phyloP scores from a whole-genome alignment of 2,329 filamentous ascomycete genomes.

The Rutstroemia sp. region DNA sequence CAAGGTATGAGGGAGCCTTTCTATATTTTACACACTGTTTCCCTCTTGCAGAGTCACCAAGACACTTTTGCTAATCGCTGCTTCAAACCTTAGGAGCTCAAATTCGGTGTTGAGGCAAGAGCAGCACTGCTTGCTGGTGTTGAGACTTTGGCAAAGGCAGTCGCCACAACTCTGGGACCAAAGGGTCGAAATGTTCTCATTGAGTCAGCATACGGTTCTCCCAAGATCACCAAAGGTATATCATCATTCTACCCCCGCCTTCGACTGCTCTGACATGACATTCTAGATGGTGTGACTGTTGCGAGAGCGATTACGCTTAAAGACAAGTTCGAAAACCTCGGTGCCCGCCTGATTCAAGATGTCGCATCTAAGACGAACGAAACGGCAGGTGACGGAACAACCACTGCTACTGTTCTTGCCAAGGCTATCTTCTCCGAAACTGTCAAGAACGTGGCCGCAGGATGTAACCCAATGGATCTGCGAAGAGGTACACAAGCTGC shows the following conservation, averaged over 20 bases:
- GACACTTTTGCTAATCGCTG: not conserved
- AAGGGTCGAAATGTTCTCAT: slow-evolving; percentile 99
- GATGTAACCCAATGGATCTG: slow-evolving; percentile 99
- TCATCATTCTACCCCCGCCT: slow-evolving; percentile 8
- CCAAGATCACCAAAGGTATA: slow-evolving; percentile 98
- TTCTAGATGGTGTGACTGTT: slow-evolving; percentile 75
- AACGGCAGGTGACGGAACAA: slow-evolving; percentile 96
- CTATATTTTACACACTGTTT: not conserved
- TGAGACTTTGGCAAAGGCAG: slow-evolving; percentile 92
- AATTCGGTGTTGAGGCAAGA: slow-evolving; percentile 93
- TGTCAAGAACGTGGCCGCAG: slow-evolving; percentile 98
- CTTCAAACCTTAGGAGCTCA: slow-evolving; percentile 68
- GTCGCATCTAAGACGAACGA: slow-evolving; percentile 99
- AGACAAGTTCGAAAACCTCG: slow-evolving; percentile 99
- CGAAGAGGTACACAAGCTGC: slow-evolving; percentile 94
- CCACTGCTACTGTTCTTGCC: slow-evolving; percentile 92
- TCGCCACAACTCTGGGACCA: slow-evolving; percentile 90
- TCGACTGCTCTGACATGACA: not conserved
- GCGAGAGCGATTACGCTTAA: slow-evolving; percentile 85
- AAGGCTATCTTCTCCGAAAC: slow-evolving; percentile 99
- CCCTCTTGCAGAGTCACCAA: not conserved
- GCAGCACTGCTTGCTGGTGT: slow-evolving; percentile 87
- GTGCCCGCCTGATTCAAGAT: slow-evolving; percentile 91
- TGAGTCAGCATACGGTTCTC: slow-evolving; percentile 95
- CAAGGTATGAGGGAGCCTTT: slow-evolving; percentile 58